A percentile compares a stretch with the other conserved stretches of the same genome.
phyloP scores from a whole-genome alignment of 345 rosid species.

The Excoecaria agallocha region DNA sequence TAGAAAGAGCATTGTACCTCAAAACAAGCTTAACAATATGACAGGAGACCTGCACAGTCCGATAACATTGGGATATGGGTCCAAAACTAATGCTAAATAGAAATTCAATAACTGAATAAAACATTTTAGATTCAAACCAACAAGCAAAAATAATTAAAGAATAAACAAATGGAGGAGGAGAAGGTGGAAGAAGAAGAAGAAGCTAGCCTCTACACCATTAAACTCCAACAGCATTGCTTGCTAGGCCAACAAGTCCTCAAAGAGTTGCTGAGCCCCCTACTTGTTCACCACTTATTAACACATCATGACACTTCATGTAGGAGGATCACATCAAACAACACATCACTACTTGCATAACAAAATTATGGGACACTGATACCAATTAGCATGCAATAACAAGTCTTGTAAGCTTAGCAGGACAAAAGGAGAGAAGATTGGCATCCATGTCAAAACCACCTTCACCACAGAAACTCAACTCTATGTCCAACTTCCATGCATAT shows the following conservation, averaged over 20 bases:
- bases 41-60: slow-evolving; percentile 78
- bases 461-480: not conserved
- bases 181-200: not conserved
- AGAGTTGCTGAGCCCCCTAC: not conserved
- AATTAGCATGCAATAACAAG: not conserved
- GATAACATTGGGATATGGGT: slow-evolving; percentile 36
- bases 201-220: not conserved
- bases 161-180: not conserved
- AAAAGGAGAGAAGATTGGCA: not conserved
- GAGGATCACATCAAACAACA: not conserved
- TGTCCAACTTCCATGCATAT: not conserved
- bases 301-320: not conserved
- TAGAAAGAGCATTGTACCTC: slow-evolving; percentile 90
- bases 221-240: not conserved
- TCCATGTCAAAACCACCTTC: slow-evolving; percentile 1
- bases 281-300: not conserved
- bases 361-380: not conserved
- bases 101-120: slow-evolving; percentile 5
- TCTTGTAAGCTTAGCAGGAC: not conserved
- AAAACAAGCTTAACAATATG: slow-evolving; percentile 80
- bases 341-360: not conserved
- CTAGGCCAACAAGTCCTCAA: not conserved
- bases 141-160: not conserved
- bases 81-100: slow-evolving; percentile 29
- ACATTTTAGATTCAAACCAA: slow-evolving; percentile 4